Evolutionary conservation across 305 asterid species (phyloP).

Genomic region (Fraxinus floribunda): DNA sequence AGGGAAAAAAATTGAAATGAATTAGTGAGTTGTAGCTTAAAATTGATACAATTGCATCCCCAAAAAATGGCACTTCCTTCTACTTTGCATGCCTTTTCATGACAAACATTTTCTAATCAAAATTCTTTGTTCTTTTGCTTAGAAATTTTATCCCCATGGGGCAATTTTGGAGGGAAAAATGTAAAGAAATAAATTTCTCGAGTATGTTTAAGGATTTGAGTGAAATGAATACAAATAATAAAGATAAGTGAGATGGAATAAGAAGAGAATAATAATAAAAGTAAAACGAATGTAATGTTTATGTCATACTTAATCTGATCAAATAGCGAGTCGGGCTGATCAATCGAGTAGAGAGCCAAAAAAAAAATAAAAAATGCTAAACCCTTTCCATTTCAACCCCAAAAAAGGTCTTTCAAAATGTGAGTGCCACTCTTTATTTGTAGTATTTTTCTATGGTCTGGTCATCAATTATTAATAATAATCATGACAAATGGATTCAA

Average conservation of each 20-base stretch:
- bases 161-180: background rate
- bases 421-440: background rate
- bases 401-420: background rate
- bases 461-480: slow-evolving; percentile 14
- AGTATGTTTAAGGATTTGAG: background rate
- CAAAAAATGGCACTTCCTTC: slow-evolving; percentile 43
- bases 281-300: background rate
- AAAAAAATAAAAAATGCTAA: background rate
- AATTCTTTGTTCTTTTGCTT: background rate
- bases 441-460: background rate
- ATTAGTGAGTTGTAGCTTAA: no score
- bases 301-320: background rate
- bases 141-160: background rate
- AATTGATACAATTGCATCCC: background rate
- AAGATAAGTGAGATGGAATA: background rate
- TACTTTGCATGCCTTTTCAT: background rate
- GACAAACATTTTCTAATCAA: background rate
- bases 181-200: background rate
- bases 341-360: background rate
- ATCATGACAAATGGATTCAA: background rate
- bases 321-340: background rate
- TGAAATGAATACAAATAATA: background rate
- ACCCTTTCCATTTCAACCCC: background rate
- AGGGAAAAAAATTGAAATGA: background rate
- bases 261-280: background rate